These are phyloP conservation scores for Populus alba DNA, from an alignment of 345 rosid species.

Conservation along the genomic window DNA sequence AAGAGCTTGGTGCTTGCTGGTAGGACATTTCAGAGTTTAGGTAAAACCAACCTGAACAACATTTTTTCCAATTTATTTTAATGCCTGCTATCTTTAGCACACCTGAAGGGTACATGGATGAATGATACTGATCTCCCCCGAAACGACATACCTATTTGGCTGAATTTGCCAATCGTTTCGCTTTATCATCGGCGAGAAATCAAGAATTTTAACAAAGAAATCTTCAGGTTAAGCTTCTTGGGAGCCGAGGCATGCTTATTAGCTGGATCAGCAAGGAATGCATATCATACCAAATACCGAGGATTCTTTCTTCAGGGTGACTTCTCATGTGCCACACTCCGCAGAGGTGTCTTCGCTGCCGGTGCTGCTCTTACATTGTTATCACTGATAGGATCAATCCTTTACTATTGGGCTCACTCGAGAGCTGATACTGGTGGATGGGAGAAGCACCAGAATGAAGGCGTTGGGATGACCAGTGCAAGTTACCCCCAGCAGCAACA, in stretches of 20 bases:
- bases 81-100: no score
- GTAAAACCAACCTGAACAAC: neutral
- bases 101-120: no score
- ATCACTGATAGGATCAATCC: conserved; percentile 58
- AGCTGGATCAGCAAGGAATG: conserved; percentile 85
- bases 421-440: conserved; percentile 96
- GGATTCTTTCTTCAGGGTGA: conserved; percentile 42
- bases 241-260: conserved; percentile 93
- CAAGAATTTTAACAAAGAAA: conserved; percentile 2
- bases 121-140: neutral
- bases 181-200: neutral
- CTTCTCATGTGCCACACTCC: conserved; percentile 74
- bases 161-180: neutral
- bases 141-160: neutral
- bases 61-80: no score
- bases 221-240: conserved; percentile 70
- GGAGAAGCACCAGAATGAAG: conserved; percentile 85
- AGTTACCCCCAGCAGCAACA: conserved; percentile 46
- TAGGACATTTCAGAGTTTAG: neutral
- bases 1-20: neutral
- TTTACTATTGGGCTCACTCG: conserved; percentile 79
- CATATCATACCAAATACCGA: conserved; percentile 83
- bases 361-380: conserved; percentile 82
- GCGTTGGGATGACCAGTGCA: conserved; percentile 53
- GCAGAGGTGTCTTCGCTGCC: conserved; percentile 91